Evolutionary conservation across 495 filamentous ascomycete genomes (phyloP), one percentile per base, ranked within the genome.

Genomic region (Astrocystis sublimbata): DNA sequence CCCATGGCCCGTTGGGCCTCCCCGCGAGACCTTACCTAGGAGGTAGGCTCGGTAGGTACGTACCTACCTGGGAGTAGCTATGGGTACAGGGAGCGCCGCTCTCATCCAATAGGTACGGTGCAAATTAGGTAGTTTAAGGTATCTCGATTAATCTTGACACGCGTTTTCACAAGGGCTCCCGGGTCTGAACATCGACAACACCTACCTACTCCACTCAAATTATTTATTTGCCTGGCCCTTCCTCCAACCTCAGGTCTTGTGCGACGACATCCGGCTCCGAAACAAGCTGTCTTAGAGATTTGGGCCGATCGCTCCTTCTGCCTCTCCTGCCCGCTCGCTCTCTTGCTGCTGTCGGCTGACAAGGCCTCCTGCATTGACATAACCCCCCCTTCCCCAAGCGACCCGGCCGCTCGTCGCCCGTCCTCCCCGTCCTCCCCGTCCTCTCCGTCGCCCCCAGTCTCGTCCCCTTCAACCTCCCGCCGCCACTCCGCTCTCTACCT

Each of bases 131-230:
- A 57, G 33, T 43, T 57, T 57, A 57, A 28, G 43, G 43, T 45
- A 45, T 57, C 54, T 57, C 54, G 26, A 57, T 45, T 43, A 57
- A 57, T 33, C 54, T 57, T 40, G 54, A 57, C 54, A 45, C 54
- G 40, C 40, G 24, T 38, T 45, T 26, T 13, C n/a, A n/a, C n/a
- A n/a, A n/a, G n/a, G n/a, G n/a, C n/a, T 5, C 41, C 30, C 28
- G 17, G 9, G 31, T 5, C 46, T n/a, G 23, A 30, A 38, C 24
- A 21, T 41, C 46, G 17, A 58, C 15, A 43, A 59, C 13, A 7
- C 40, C 50, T 33, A 24, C 57, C 50, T 33, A 40, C 15, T 49
- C 50, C 43, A 24, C 57, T 59, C 45, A 40, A 24, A 50, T 38
- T 24, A 40, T 28, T 31, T 6, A n/a, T 6, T 6, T 46, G 21